These are phyloP conservation scores for Solanum paucissectum DNA, from an alignment of 257 asterid genomes.

Conservation along the genomic window DNA sequence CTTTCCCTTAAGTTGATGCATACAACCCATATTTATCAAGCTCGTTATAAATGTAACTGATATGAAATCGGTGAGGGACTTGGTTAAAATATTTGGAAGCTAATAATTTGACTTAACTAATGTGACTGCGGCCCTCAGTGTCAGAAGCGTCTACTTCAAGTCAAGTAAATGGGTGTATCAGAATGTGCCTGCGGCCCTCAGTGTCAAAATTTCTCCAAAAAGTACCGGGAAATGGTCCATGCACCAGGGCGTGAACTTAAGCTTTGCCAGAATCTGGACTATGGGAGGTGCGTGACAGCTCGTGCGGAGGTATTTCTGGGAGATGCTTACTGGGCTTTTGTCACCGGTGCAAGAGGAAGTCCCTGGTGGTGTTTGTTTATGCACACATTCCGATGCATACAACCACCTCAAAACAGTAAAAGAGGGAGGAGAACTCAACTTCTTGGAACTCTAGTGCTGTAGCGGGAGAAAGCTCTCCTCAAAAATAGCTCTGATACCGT, in stretches of 20 bases:
- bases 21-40: not conserved
- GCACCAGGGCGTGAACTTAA: not conserved
- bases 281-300: not conserved
- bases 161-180: no score
- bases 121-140: no score
- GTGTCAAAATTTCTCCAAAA: not conserved
- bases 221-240: not conserved
- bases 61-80: not conserved
- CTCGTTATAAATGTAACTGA: not conserved
- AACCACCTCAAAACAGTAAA: not conserved
- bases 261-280: not conserved
- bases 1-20: not conserved
- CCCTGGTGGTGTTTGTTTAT: not conserved
- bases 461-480: not conserved
- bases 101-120: not conserved
- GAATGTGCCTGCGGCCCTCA: no score
- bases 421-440: not conserved
- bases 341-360: not conserved
- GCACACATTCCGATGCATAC: not conserved
- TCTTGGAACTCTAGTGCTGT: not conserved
- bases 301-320: not conserved
- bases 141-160: no score
- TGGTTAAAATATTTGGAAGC: not conserved
- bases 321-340: not conserved
- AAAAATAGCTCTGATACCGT: not conserved